Evolutionary conservation across 1,139 yeast genomes (phyloP), one percentile per base, ranked within the genome.

Genomic region (Geotrichum candidum): DNA sequence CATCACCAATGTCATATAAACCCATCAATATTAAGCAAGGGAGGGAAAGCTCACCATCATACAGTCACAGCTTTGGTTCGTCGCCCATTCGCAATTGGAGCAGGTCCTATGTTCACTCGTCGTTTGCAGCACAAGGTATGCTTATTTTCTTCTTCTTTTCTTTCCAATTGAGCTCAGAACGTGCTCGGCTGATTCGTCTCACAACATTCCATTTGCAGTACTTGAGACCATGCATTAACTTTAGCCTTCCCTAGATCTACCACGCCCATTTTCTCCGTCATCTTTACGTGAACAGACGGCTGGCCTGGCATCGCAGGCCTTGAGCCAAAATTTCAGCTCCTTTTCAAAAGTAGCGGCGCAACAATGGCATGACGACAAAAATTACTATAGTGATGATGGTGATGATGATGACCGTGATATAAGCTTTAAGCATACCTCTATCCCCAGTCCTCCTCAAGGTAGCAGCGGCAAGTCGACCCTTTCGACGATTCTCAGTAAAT

Each of bases 281-380:
- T 81, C 83, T 23, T 79, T 86, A 56, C 84, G 86, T 64, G 88
- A 84, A 65, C 87, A 85, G 65, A 82, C 89, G 0, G 88, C 87
- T 2, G 83, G 78, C 61, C 77, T 85, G 65, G 88, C 90, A 15
- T 78, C 78, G 50, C 80, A 85, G 61, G 87, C 86, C 2, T 78
- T 84, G 7, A 82, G 78, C 41, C 80, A 77, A 55, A 77, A 73
- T 45, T 63, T 68, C 15, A 31, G 29, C 11, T 46, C 54, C 22
- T 50, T 54, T 31, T 50, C 57, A 45, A 33, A 31, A n/a, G 23
- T 38, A n/a, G 56, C 53, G 2, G 29, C 46, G 15, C 53, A 25
- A n/a, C 52, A 11, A 31, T 10, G 35, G 31, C 25, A 33, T 51
- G 56, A 27, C 38, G n/a, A 35, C 38, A 54, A 23, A 27, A 54